Percentiles rank a stretch among this genome's conserved stretches.
These are phyloP conservation scores for Trichomonas gallinae DNA, from an alignment of 208 protist species.

Conservation along the genomic window DNA sequence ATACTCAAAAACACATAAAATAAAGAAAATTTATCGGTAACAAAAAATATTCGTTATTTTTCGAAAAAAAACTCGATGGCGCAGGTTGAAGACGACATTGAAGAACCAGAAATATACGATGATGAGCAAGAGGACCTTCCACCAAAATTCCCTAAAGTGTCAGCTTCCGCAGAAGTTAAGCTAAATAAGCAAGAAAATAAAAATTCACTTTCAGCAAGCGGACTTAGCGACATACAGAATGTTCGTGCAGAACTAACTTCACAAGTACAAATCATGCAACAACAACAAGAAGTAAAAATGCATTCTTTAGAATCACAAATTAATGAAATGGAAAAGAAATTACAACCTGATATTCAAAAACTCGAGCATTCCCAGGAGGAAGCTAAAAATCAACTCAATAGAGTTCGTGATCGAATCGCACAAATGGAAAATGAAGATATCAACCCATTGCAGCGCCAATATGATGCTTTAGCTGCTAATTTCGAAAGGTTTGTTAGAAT, in stretches of 20 bases:
- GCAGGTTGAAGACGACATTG: neutral
- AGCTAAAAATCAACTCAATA: neutral
- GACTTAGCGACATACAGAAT: neutral
- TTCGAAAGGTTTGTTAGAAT: neutral
- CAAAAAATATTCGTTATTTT: neutral
- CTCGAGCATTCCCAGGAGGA: neutral
- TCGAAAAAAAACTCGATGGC: neutral
- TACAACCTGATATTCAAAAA: neutral
- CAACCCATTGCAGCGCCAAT: neutral
- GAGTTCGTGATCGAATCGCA: neutral
- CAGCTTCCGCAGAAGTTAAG: neutral
- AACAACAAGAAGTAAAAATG: neutral
- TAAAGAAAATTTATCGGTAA: neutral
- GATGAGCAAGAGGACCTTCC: neutral
- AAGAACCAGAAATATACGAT: neutral
- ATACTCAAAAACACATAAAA: no score
- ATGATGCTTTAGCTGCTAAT: neutral
- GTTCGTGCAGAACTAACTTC: neutral
- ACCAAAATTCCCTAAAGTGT: neutral
- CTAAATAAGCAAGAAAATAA: neutral
- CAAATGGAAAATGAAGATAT: neutral
- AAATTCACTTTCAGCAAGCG: neutral
- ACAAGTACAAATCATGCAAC: neutral
- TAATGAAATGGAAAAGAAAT: neutral
- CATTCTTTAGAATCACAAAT: neutral